Conservation (phyloP, 306 rosid species). For the Cucumis melo region DNA sequence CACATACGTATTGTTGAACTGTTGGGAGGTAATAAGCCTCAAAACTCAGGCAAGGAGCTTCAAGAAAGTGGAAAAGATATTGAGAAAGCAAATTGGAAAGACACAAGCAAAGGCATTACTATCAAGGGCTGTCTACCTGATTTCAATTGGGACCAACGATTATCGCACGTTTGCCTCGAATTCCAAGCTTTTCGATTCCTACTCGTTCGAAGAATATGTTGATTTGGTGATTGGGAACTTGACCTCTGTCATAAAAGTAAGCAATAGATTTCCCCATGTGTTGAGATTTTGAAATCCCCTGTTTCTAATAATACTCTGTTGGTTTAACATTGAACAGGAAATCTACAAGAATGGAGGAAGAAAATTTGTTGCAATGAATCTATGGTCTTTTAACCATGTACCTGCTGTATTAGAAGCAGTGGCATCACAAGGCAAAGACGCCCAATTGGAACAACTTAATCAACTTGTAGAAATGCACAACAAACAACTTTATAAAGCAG, state of each 20-base stretch:
- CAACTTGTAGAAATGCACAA: background rate
- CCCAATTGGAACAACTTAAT: constrained; percentile 9
- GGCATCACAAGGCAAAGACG: constrained; percentile 11
- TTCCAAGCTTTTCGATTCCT: constrained; percentile 5
- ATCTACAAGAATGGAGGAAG: constrained; percentile 34
- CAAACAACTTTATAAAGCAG: background rate
- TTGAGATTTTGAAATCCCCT: background rate
- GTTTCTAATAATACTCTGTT: background rate
- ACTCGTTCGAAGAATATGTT: constrained; percentile 12
- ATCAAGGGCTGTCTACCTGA: constrained; percentile 32
- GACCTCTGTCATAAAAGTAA: constrained; percentile 18
- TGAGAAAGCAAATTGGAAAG: constrained; percentile 20
- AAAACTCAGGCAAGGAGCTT: constrained; percentile 26
- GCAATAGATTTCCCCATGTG: background rate
- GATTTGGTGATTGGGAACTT: constrained; percentile 33
- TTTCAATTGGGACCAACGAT: constrained; percentile 29
- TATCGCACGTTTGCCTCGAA: constrained; percentile 6
- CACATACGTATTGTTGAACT: too few species aligned
- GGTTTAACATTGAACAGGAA: constrained; percentile 6
- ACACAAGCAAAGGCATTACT: constrained; percentile 20
- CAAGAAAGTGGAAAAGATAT: constrained; percentile 12
- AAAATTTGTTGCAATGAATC: constrained; percentile 25
- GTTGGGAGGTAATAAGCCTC: constrained; percentile 18
- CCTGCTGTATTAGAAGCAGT: constrained; percentile 9
- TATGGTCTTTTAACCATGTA: constrained; percentile 19